Evolutionary conservation across 495 filamentous ascomycete species (phyloP), one percentile per base, ranked within the genome.

Genomic region (Aspergillus steynii): DNA sequence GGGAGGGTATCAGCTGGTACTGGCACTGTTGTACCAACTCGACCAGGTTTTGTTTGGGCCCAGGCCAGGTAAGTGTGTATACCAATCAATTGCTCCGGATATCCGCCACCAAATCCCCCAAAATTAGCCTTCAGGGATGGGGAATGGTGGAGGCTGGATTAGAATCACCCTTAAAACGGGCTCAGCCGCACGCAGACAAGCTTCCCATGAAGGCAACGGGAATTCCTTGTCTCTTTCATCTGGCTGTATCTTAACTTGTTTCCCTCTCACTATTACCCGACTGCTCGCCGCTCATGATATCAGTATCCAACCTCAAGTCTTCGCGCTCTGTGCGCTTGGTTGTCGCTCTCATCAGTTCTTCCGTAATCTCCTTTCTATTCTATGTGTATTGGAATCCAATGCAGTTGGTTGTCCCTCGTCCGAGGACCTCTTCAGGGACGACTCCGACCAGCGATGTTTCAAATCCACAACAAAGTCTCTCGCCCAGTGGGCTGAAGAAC

Each of bases 261-360:
- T 15, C 42, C 42, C 7, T 8, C 15, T 46, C 8, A 46, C 42
- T 7, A 8, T 15, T 46, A 46, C 42, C 7, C 15, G 42, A 8
- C 42, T 46, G 42, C 42, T 8, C 42, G 15, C 42, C 7, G 42
- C 42, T 46, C 15, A 58, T 58, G 55, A 12, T 50, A 58, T 45
- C 53, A 46, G 32, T 26, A 1, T 37, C 47, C n/a, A 51, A 34
- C 56, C 2, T 53, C 29, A 51, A 52, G 5, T 46, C 49, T n/a
- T 32, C 31, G 47, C 57, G 57, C 47, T 52, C 15, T n/a, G 2
- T 51, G 57, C 57, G 57, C 28, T 28, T 56, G 14, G 37, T 45
- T 29, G 32, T 52, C 1, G 57, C 57, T n/a, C 29, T 59, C 9
- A 6, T 37, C 5, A 5, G 51, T 59, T 32, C 49, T 29, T 53